phyloP scores from a whole-genome alignment of 805 yeast species.

The Dipodascus geniculatus region DNA sequence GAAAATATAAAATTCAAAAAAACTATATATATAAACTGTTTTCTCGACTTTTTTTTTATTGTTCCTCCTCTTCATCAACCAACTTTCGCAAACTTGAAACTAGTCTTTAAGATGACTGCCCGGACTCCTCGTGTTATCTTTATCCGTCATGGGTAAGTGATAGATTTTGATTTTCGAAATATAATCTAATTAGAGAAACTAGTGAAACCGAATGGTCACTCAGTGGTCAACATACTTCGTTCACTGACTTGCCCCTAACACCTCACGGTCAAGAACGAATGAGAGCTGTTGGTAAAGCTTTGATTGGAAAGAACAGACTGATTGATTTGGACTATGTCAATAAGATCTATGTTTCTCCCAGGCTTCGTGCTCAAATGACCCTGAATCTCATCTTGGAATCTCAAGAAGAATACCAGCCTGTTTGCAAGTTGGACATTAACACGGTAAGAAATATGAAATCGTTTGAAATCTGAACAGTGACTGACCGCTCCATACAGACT shows the following conservation, averaged over 20 bases:
- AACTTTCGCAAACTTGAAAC: too few relatives aligned
- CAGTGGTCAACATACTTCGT: conserved; percentile 82
- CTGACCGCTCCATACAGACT: conserved; percentile 24
- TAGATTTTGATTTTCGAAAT: not conserved
- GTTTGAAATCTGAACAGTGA: not conserved
- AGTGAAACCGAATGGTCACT: conserved; percentile 92
- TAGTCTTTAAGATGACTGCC: too few relatives aligned
- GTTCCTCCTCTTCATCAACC: too few relatives aligned
- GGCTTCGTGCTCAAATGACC: conserved; percentile 69
- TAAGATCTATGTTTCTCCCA: conserved; percentile 67
- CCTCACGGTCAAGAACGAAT: conserved; percentile 68
- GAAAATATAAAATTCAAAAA: too few relatives aligned
- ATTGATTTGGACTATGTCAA: conserved; percentile 54
- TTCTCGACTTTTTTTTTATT: too few relatives aligned
- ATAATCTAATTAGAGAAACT: not conserved
- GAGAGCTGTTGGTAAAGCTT: conserved; percentile 54
- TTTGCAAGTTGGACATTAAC: conserved; percentile 16
- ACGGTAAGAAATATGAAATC: conserved; percentile 1
- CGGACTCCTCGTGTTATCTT: conserved; percentile 28
- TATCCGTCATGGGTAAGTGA: conserved; percentile 28
- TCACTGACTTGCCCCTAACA: conserved; percentile 73
- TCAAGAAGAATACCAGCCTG: conserved; percentile 22
- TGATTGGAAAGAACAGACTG: conserved; percentile 49
- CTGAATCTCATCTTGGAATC: conserved; percentile 45
- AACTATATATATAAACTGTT: too few relatives aligned